Percentiles rank a stretch among this genome's conserved stretches.
Evolutionary conservation across 371 early-diverging fungal species (phyloP).

Genomic region (Mortierella sp.): DNA sequence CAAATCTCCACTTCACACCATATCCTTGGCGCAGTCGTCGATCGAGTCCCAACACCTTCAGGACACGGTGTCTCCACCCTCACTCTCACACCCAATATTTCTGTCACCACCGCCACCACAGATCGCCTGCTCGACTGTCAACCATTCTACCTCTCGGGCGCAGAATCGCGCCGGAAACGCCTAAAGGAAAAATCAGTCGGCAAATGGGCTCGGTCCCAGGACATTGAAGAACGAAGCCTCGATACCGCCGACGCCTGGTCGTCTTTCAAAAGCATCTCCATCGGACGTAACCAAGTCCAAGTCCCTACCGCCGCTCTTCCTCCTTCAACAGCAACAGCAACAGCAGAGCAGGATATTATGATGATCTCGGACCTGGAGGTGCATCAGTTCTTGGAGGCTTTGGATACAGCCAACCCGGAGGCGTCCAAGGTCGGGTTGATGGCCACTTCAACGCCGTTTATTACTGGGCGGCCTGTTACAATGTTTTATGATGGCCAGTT

Average conservation of each 20-base stretch:
- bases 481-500: slow-evolving; percentile 66
- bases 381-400: slow-evolving; percentile 67
- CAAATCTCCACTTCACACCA: slow-evolving; percentile 21
- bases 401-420: slow-evolving; percentile 67
- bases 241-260: slow-evolving; percentile 62
- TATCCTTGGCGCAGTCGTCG: slow-evolving; percentile 65
- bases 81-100: slow-evolving; percentile 33
- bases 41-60: slow-evolving; percentile 63
- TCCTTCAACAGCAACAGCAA: slow-evolving; percentile 8
- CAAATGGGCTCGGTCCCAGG: slow-evolving; percentile 68
- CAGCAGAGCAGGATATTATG: slow-evolving; percentile 52
- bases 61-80: slow-evolving; percentile 67
- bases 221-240: slow-evolving; percentile 58
- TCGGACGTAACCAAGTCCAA: slow-evolving; percentile 45
- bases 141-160: slow-evolving; percentile 41
- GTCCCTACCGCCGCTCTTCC: slow-evolving; percentile 28
- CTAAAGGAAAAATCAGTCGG: slow-evolving; percentile 68
- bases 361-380: slow-evolving; percentile 76
- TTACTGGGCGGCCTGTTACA: slow-evolving; percentile 74
- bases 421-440: slow-evolving; percentile 72
- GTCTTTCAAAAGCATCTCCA: slow-evolving; percentile 57
- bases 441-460: slow-evolving; percentile 78
- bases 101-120: slow-evolving; percentile 29
- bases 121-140: slow-evolving; percentile 29
- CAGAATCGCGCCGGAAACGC: slow-evolving; percentile 59